Base-by-base conservation (phyloP, 345 rosid species). In the Schrenkiella parvula region DNA sequence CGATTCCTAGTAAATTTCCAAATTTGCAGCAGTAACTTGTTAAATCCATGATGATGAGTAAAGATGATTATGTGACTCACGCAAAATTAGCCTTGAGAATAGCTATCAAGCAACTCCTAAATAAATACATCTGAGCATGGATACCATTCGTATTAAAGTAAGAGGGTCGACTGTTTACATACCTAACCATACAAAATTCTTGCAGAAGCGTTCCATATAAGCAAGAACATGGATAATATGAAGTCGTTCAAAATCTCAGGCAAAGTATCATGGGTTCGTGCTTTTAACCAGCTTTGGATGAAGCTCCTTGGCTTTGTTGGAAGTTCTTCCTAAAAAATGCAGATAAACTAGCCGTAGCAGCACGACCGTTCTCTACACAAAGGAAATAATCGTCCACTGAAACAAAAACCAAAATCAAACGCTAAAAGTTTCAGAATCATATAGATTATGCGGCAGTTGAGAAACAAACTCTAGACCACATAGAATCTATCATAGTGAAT, bases 291-390 rank as follows among this genome's bases (percentile, higher is more conserved):
- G 82, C 78, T 53, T 79, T 83, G 23, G 81, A 86, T 53, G 69
- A 51, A 64, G 82, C 86, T 5, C 64, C 78, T 75, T 37, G 86
- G 83, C 31, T 77, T 57, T 80, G 87, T 57, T 86, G 86, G 78
- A 91, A 81, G 80, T 76, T 86, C 91, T 88, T 83, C 76, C 98
- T 78, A 5, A 91, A 86, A 71, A 91, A 85, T 81, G 84, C 85
- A 18, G 97, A 88, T 84, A 91, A 69, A 70, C 84, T 88, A 42
- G 80, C 75, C 19, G 84, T 26, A 19, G 91, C 95, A 64, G 98
- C 88, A 23, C 78, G 84, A n/a, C 95, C 91, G 8, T 88, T 82
- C 44, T 87, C 93, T 18, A 89, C 71, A 70, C 95, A 88, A 11
- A 78, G 74, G 72, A 89, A 81, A 56, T 88, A 93, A 57, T 85